A percentile compares a stretch with the other conserved stretches of the same genome.
These are phyloP conservation scores for Parascedosporium putredinis DNA, from an alignment of 2,329 filamentous ascomycete species.

Conservation along the genomic window DNA sequence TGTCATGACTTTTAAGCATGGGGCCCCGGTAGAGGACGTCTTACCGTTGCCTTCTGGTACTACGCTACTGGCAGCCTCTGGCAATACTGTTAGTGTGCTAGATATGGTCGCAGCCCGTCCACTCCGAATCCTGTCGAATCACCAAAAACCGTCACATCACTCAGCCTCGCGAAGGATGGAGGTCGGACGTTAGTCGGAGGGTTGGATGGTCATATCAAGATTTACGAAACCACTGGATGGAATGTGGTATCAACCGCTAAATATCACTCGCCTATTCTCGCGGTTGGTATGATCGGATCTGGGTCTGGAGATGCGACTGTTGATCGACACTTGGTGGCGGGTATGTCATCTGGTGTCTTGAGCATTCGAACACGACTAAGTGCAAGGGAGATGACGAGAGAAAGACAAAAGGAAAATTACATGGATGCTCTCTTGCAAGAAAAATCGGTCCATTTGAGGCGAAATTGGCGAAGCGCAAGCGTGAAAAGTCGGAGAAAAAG, in stretches of 20 bases:
- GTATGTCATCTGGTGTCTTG: constrained; percentile 88
- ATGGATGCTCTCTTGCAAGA: constrained; percentile 75
- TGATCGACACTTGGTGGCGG: constrained; percentile 89
- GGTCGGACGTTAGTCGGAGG: constrained; percentile 76
- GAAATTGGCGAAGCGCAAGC: constrained; percentile 59
- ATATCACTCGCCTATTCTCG: constrained; percentile 84
- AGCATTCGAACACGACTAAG: constrained; percentile 83
- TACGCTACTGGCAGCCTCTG: constrained; percentile 73
- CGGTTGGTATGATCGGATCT: constrained; percentile 59
- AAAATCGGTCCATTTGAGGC: constrained; percentile 69
- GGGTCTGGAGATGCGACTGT: constrained; percentile 33
- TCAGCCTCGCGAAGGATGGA: constrained; percentile 72
- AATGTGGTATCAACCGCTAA: constrained; percentile 93
- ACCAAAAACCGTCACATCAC: constrained; percentile 91
- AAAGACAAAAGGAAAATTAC: constrained; percentile 68
- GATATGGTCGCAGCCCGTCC: constrained; percentile 88
- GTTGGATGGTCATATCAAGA: constrained; percentile 91
- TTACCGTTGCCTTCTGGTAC: constrained; percentile 79
- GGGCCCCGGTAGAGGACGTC: constrained; percentile 80
- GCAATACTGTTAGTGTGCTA: constrained; percentile 79
- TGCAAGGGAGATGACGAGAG: constrained; percentile 66
- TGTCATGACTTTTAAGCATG: constrained; percentile 92
- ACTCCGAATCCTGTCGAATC: constrained; percentile 76
- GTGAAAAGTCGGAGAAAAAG: constrained; percentile 31
- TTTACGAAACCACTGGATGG: constrained; percentile 90